Evolutionary conservation across 2,329 filamentous ascomycete genomes (phyloP), one percentile per base, ranked within the genome.

Genomic region (Calycina marina): DNA sequence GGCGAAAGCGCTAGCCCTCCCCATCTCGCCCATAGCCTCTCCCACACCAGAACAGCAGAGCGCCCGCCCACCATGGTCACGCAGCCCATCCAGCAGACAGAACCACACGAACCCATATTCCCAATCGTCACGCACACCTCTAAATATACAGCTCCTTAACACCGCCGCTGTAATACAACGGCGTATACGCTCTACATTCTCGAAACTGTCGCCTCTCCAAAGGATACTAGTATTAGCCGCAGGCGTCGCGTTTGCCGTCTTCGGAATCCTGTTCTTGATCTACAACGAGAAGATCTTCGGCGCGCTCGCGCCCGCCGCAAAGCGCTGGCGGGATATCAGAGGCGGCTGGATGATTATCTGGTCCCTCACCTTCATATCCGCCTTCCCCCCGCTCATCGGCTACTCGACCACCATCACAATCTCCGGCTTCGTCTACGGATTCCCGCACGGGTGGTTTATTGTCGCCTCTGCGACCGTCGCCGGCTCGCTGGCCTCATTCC

Each of bases 241-340:
- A 14, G 56, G 61, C 6, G 30, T 78, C 11, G 50, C 64, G 0
- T 41, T 43, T 12, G 38, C 63, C n/a, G 60, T 70, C 6, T 49
- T 82, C 9, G 59, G 64, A 16, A 59, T 93, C 32, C 58, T 85
- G 4, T 77, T 82, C 52, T 60, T 93, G 35, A 55, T 88, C 40
- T 90, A 82, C 62, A 83, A 77, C 41, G 77, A 88, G 54, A 60
- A 66, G 42, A 77, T 96, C 52, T 92, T 94, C 60, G 64, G 69
- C 18, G 73, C 67, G 56, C 63, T 96, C 34, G 69, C 66, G 9
- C 83, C 85, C 5, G 56, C 75, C 9, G 83, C 86, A 14, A 65
- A 75, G 53, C 68, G 69, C 42, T 94, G 85, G 85, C 72, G 83
- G 48, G 66, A 72, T 17, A 60, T 85, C 4, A 67, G 63, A 1